phyloP scores from a whole-genome alignment of 441 rosid species.

The Theobroma grandiflorum region DNA sequence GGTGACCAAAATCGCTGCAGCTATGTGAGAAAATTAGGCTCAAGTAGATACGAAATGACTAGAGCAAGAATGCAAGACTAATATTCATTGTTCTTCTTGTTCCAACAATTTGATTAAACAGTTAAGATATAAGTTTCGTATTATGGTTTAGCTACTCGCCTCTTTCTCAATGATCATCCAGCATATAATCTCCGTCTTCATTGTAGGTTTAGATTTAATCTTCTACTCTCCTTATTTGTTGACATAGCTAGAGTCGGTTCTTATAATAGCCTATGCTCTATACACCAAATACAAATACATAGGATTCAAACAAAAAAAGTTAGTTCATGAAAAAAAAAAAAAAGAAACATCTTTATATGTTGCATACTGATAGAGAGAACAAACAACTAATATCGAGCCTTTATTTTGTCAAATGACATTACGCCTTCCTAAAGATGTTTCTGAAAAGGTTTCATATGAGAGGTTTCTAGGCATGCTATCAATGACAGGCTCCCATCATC shows the following conservation, averaged over 20 bases:
- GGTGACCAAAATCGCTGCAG: neutral
- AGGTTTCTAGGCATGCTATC: slow-evolving; percentile 28
- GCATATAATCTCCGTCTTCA: neutral
- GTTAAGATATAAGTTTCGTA: neutral
- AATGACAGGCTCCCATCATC: slow-evolving; percentile 28
- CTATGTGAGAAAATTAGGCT: neutral
- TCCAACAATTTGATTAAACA: neutral
- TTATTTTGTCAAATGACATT: slow-evolving; percentile 3
- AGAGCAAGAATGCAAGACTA: neutral
- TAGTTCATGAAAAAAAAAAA: neutral
- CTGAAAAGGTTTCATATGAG: slow-evolving; percentile 34
- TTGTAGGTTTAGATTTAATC: neutral
- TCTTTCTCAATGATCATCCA: neutral
- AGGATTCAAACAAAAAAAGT: too few species aligned
- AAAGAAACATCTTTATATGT: neutral
- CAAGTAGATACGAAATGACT: neutral
- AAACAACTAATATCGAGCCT: slow-evolving; percentile 5
- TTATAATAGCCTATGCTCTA: neutral
- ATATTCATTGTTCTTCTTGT: neutral
- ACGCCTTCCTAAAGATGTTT: slow-evolving; percentile 22
- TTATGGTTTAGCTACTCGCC: neutral
- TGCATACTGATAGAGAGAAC: neutral
- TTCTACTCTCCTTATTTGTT: neutral
- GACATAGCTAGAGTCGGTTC: neutral
- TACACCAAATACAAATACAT: too few species aligned